Conservation (phyloP, 805 yeast genomes). For the Yamadazyma scolyti region DNA sequence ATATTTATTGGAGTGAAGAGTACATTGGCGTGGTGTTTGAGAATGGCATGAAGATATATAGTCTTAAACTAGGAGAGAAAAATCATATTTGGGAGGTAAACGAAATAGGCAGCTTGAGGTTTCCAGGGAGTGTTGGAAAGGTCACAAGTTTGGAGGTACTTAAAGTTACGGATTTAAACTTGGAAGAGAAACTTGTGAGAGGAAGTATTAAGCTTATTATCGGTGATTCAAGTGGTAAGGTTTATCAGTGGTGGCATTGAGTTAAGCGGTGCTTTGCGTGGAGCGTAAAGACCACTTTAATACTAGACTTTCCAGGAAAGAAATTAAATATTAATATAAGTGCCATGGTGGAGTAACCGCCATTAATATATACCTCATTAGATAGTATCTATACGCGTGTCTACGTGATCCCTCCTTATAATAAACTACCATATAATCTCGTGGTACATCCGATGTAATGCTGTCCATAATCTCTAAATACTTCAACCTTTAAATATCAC, state of each 20-base stretch:
- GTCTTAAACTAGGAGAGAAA: too few species aligned
- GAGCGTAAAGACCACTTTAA: too few species aligned
- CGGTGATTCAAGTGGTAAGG: slow-evolving; percentile 53
- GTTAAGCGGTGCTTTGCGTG: background rate
- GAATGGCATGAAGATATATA: too few species aligned
- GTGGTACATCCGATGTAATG: too few species aligned
- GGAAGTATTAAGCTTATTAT: slow-evolving; percentile 42
- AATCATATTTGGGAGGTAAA: slow-evolving; percentile 26
- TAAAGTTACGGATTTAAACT: slow-evolving; percentile 25
- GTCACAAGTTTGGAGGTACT: slow-evolving; percentile 28
- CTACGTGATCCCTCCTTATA: too few species aligned
- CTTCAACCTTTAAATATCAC: too few species aligned
- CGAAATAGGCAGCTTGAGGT: slow-evolving; percentile 3
- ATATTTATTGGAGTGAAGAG: slow-evolving; percentile 37
- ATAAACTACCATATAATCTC: too few species aligned
- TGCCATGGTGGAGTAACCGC: too few species aligned
- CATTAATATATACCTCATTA: background rate
- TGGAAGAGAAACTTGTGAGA: slow-evolving; percentile 32
- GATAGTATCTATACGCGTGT: background rate
- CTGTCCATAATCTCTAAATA: too few species aligned
- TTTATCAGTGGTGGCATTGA: slow-evolving; percentile 24
- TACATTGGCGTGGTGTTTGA: slow-evolving; percentile 26
- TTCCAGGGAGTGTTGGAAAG: slow-evolving; percentile 1
- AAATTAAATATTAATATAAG: too few species aligned
- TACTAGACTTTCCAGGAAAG: too few species aligned